Conservation (phyloP, 331 rosid genomes). For the Ulmus americana region DNA sequence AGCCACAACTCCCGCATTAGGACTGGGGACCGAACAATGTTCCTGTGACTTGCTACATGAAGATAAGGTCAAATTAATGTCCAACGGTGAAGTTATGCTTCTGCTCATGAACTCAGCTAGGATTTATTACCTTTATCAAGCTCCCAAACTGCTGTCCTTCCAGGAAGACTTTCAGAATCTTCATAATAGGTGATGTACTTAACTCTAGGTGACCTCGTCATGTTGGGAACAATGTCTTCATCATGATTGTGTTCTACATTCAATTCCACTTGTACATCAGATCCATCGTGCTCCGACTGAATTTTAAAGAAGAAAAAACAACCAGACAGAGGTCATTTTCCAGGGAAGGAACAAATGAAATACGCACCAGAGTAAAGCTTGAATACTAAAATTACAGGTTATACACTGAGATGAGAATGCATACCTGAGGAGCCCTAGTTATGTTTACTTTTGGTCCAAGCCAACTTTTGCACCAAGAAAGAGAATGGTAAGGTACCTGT, state of each 20-base stretch:
- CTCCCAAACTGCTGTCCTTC: conserved; percentile 98
- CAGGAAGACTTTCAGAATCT: conserved; percentile 84
- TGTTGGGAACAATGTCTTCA: conserved; percentile 71
- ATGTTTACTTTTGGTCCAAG: conserved; percentile 90
- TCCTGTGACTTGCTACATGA: conserved; percentile 91
- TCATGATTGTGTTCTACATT: conserved; percentile 63
- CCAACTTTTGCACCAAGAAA: conserved; percentile 95
- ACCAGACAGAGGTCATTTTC: neutral
- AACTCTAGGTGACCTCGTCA: conserved; percentile 62
- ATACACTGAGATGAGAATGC: neutral
- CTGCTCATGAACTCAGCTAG: conserved; percentile 17
- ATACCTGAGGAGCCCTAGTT: conserved; percentile 96
- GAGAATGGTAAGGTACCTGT: conserved; percentile 92
- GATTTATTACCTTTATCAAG: conserved; percentile 69
- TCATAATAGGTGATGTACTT: conserved; percentile 87
- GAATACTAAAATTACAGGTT: neutral
- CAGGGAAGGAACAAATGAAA: neutral
- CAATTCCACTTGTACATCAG: conserved; percentile 71
- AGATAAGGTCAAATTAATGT: conserved; percentile 31
- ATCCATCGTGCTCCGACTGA: conserved; percentile 91
- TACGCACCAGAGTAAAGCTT: neutral
- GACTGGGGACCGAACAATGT: conserved; percentile 86
- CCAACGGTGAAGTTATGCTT: conserved; percentile 9
- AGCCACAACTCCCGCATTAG: conserved; percentile 98
- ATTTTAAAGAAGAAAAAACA: conserved; percentile 20